Conservation (phyloP, 352 stramenopile species). For the Pythium monospermum region DNA sequence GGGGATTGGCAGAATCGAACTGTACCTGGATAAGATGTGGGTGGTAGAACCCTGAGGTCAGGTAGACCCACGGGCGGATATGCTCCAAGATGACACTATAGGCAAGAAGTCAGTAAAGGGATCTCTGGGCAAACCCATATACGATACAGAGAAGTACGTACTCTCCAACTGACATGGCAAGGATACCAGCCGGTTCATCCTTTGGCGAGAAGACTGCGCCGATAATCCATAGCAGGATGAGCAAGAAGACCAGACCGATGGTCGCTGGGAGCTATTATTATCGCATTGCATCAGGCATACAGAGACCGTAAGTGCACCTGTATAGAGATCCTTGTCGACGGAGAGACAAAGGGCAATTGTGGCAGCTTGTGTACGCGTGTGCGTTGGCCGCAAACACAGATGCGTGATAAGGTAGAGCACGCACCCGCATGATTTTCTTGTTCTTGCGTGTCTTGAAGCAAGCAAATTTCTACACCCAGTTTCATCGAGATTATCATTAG, state of each 20-base stretch:
- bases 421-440: background rate
- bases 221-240: conserved; percentile 69
- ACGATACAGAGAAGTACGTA: conserved; percentile 24
- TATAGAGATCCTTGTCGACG: background rate
- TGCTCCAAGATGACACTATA: conserved; percentile 75
- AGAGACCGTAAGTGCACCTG: conserved; percentile 2
- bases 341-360: background rate
- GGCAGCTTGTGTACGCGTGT: background rate
- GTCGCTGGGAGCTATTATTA: conserved; percentile 58
- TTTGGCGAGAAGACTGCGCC: conserved; percentile 66
- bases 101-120: too few species aligned
- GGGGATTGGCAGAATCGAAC: background rate
- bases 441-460: background rate
- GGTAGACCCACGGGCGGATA: conserved; percentile 83
- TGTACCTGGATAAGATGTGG: conserved; percentile 65
- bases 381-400: background rate
- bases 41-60: conserved; percentile 84
- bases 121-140: background rate
- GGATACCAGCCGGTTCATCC: conserved; percentile 57
- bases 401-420: background rate
- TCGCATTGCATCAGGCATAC: background rate
- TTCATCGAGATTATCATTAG: background rate
- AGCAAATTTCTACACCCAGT: background rate
- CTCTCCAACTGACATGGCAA: conserved; percentile 78
- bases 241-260: conserved; percentile 47